These are phyloP conservation scores for Cardamine chenopodiifolia DNA, from an alignment of 345 rosid genomes.

Conservation along the genomic window DNA sequence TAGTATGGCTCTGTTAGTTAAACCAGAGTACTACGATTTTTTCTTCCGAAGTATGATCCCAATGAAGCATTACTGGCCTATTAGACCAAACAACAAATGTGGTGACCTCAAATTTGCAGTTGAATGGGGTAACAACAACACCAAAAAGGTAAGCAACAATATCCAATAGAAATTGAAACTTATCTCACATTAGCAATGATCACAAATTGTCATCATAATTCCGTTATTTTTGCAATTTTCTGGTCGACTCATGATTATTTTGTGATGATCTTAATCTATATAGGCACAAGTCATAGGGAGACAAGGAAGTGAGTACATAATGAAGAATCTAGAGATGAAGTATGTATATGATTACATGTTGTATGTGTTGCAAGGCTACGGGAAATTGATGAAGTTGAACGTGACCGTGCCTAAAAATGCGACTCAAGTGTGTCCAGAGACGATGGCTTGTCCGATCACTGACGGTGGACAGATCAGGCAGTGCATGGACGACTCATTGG, in stretches of 20 bases:
- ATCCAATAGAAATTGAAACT: not conserved
- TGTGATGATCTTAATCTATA: conserved; percentile 10
- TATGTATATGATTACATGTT: conserved; percentile 66
- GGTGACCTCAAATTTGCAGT: conserved; percentile 39
- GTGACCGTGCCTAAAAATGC: conserved; percentile 50
- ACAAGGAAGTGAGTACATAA: conserved; percentile 50
- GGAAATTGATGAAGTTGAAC: conserved; percentile 53
- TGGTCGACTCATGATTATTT: not conserved
- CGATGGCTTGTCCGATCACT: conserved; percentile 46
- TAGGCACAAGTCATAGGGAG: conserved; percentile 60
- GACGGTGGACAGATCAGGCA: conserved; percentile 42
- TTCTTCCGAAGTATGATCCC: conserved; percentile 54
- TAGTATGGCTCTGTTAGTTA: conserved; percentile 48
- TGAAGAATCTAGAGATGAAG: conserved; percentile 51
- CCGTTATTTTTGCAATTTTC: not conserved
- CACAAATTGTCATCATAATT: not conserved
- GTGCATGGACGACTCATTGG: conserved; percentile 57
- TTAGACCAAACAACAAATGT: conserved; percentile 39
- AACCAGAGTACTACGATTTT: conserved; percentile 53
- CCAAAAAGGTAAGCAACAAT: conserved; percentile 19
- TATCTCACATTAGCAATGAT: not conserved
- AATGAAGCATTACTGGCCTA: conserved; percentile 58
- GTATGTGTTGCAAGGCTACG: conserved; percentile 52
- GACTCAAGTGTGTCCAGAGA: conserved; percentile 48
- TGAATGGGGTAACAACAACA: conserved; percentile 44